Evolutionary conservation across 495 filamentous ascomycete species (phyloP), one percentile per base, ranked within the genome.

Genomic region (Diplogelasinospora grovesii): DNA sequence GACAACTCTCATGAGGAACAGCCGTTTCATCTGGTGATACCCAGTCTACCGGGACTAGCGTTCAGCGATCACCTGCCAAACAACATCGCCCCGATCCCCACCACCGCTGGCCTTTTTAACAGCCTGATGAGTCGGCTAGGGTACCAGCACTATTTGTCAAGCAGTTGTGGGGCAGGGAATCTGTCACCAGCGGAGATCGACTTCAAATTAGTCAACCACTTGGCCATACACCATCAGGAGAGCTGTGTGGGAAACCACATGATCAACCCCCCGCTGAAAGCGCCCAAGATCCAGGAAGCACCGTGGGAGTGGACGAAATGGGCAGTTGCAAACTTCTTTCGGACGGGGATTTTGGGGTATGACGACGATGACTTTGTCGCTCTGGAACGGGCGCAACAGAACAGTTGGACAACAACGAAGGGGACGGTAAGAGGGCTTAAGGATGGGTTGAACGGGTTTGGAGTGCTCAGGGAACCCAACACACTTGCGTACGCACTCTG

Each of bases 31-130:
- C 56, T 88, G 22, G 67, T 88, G 9, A 78, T 73, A 6, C 83
- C 85, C 3, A 83, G 80, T 8, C 61, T 88, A 18, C 84, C 84
- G 0, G 85, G 86, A 26, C 72, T 85, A 45, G 84, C 80, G 26
- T 89, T 88, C 59, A 80, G 73, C 30, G 68, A 77, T 22, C 61
- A 70, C 3, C 66, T 81, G 6, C 69, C 70, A 14, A 70, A 26
- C 56, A 74, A 74, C 42, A 70, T 73, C 1, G 77, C 83, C 27
- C 68, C 65, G 2, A 60, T 82, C 18, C 29, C 52, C 7, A 43
- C 59, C 14, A 81, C 86, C 20, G 85, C 79, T 4, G 71, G 74
- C 30, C 58, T 71, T 4, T 61, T 78, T 38, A 65, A 88, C 54
- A 70, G 67, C 3, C 66, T 90, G 3, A 89, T 90, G 85, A 49